Evolutionary conservation across 495 filamentous ascomycete species (phyloP), one percentile per base, ranked within the genome.

Genomic region (Penicillium roqueforti): DNA sequence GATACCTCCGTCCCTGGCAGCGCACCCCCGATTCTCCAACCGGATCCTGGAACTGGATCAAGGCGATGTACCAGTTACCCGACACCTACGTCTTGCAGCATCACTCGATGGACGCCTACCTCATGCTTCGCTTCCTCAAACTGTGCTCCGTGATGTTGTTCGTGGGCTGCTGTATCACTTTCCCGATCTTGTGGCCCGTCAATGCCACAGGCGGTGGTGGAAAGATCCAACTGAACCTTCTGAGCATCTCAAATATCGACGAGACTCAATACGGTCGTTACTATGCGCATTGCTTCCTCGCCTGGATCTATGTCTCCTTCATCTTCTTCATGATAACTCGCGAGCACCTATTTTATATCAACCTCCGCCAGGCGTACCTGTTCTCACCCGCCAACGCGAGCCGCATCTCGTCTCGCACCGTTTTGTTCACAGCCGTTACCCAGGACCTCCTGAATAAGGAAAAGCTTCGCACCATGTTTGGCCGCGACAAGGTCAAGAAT

Each of bases 311-410:
- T 67, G 84, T 92, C 54, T 82, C 82, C 42, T 93, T 97, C 61
- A 76, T 98, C 60, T 87, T 97, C 73, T 87, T 87, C 66, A 84
- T 92, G 68, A 84, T 98, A 55, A 87, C 92, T 55, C 83, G 95
- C 42, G 93, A 98, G 72, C 86, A 83, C 72, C 86, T 98, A 68
- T 97, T 83, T 80, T 96, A 88, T 70, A 88, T 96, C 80, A 97
- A 96, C 69, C 69, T 97, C 53, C 90, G 92, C 59, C 95, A 98
- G 76, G 93, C 95, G 1, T 96, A 95, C 73, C 77, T 93, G 44
- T 79, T 96, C 53, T 92, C 91, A 34, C 92, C 92, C 14, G 76
- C 89, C 25, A 92, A 96, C 69, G 82, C 91, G 44, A 87, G 83
- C 61, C 89, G 92, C 59, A 86, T 97, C 55, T 97, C 95, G 2